These are phyloP conservation scores for Xylariaceae sp. DNA, from an alignment of 2,329 filamentous ascomycete genomes.

Conservation along the genomic window DNA sequence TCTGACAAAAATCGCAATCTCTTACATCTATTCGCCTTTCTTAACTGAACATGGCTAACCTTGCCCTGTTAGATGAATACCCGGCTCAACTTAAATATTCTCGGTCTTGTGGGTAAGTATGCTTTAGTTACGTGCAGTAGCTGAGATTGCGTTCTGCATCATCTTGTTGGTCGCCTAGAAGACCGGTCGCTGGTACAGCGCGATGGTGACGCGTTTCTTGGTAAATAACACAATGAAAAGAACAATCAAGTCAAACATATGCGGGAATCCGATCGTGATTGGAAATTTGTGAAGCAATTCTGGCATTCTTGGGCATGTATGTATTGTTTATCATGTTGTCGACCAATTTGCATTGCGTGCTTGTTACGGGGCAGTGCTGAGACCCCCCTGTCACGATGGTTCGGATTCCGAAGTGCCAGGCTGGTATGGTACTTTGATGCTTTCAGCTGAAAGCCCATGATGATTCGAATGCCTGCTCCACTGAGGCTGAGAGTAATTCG, in stretches of 20 bases:
- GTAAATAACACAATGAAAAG: not conserved
- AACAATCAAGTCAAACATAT: too few species aligned
- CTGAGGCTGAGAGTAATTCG: constrained; percentile 21
- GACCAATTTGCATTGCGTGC: too few species aligned
- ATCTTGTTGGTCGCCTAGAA: not conserved
- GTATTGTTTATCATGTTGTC: too few species aligned
- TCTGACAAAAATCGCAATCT: constrained; percentile 21
- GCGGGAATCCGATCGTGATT: too few species aligned
- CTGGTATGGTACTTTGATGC: not conserved
- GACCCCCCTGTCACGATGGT: too few species aligned
- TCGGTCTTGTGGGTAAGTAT: not conserved
- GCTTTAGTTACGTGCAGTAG: not conserved
- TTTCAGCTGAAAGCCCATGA: constrained; percentile 11
- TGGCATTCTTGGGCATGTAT: too few species aligned
- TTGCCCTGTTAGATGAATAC: not conserved
- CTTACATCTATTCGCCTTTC: constrained; percentile 28
- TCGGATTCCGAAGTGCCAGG: not conserved
- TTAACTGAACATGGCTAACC: constrained; percentile 7
- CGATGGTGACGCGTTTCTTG: not conserved
- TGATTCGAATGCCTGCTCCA: constrained; percentile 15
- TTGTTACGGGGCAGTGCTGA: too few species aligned
- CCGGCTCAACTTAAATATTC: not conserved
- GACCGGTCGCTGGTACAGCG: not conserved
- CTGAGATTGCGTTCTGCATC: not conserved
- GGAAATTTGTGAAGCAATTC: too few species aligned